A percentile compares a stretch with the other conserved stretches of the same genome.
Evolutionary conservation across 306 rosid species (phyloP).

Genomic region (Castanospermum australe): DNA sequence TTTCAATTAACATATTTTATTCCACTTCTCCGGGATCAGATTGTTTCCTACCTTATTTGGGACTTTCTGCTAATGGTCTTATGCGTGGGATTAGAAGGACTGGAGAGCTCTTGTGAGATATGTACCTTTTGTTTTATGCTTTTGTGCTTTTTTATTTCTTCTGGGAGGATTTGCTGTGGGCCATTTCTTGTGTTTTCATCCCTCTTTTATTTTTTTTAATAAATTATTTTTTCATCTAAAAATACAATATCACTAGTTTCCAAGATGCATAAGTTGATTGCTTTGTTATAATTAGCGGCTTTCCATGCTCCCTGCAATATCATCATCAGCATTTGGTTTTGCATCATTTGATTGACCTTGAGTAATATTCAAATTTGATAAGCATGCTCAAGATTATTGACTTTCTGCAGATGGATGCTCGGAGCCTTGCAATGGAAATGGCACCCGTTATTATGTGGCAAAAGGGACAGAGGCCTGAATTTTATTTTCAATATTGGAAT

Average conservation of each 20-base stretch:
- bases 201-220: background rate
- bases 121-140: background rate
- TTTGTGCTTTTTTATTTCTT: background rate
- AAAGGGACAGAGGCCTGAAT: slow-evolving; percentile 60
- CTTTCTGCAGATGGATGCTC: slow-evolving; percentile 74
- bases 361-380: background rate
- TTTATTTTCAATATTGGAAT: slow-evolving; percentile 67
- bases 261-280: background rate
- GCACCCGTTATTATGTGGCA: slow-evolving; percentile 91
- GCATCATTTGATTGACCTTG: background rate
- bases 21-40: background rate
- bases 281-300: slow-evolving; percentile 11
- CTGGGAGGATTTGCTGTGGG: slow-evolving; percentile 1
- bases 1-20: background rate
- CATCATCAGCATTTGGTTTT: slow-evolving; percentile 13
- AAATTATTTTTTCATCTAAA: slow-evolving; percentile 13
- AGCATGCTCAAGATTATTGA: slow-evolving; percentile 30
- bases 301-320: background rate
- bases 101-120: background rate
- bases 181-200: background rate
- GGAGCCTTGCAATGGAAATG: slow-evolving; percentile 88
- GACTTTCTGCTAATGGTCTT: background rate
- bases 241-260: background rate
- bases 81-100: background rate
- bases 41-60: background rate